phyloP scores from a whole-genome alignment of 2,329 filamentous ascomycete genomes.

The Phyllosticta citriasiana region DNA sequence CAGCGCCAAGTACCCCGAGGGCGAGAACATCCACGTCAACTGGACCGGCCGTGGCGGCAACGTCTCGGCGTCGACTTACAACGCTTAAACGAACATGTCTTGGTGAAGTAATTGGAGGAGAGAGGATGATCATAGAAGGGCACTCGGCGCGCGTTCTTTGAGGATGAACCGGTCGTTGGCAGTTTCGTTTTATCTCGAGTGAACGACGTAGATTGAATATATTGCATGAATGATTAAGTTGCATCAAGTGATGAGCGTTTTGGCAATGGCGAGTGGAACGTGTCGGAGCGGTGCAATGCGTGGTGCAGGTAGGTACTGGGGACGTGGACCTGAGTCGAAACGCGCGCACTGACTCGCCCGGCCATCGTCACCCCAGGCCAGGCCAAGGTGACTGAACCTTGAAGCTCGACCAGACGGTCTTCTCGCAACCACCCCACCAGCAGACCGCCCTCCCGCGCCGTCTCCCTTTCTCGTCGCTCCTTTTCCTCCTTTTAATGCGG shows the following conservation, averaged over 20 bases:
- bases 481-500: constrained; percentile 26
- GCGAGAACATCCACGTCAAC: constrained; percentile 95
- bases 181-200: constrained; percentile 1
- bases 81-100: constrained; percentile 57
- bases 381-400: constrained; percentile 9
- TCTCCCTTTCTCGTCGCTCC: constrained; percentile 29
- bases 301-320: background rate
- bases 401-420: constrained; percentile 8
- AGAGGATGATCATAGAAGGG: constrained; percentile 4
- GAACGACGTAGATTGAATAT: constrained; percentile 8
- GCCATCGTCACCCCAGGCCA: background rate
- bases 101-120: constrained; percentile 1
- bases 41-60: constrained; percentile 98
- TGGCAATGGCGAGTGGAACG: background rate
- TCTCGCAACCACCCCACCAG: constrained; percentile 2
- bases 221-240: constrained; percentile 4
- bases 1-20: constrained; percentile 67
- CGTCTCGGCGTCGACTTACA: constrained; percentile 94
- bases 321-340: background rate
- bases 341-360: constrained; percentile 8
- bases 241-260: background rate
- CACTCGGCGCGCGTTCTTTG: constrained; percentile 8
- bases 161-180: background rate
- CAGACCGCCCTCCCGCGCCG: constrained; percentile 16
- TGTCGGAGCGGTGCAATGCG: background rate